Conservation (phyloP, 306 rosid genomes). For the Hylodesmum podocarpum region DNA sequence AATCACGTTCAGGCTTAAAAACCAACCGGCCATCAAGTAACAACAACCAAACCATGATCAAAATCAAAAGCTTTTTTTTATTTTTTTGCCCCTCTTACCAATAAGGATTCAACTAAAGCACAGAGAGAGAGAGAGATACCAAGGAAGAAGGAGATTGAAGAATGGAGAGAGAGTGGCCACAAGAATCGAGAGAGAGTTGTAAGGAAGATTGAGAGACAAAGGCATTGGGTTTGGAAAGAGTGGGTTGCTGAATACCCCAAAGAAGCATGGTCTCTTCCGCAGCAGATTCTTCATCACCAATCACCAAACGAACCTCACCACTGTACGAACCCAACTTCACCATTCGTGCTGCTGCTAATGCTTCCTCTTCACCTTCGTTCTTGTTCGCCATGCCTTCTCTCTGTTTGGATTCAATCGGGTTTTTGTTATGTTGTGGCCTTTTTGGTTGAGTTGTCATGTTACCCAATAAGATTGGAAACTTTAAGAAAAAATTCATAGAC, state of each 20-base stretch:
- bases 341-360: slow-evolving; percentile 21
- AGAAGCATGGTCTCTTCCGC: slow-evolving; percentile 85
- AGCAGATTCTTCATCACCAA: slow-evolving; percentile 52
- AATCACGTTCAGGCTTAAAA: neutral
- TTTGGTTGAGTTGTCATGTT: neutral
- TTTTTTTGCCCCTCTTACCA: no score
- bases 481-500: no score
- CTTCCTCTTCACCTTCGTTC: slow-evolving; percentile 29
- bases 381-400: slow-evolving; percentile 17
- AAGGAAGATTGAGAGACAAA: slow-evolving; percentile 77
- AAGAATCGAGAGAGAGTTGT: slow-evolving; percentile 60
- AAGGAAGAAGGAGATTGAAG: slow-evolving; percentile 87
- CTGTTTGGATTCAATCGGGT: neutral
- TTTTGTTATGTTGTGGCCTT: neutral
- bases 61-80: slow-evolving; percentile 24
- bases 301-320: slow-evolving; percentile 44
- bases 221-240: slow-evolving; percentile 69
- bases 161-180: slow-evolving; percentile 83
- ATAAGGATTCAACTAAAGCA: neutral
- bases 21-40: slow-evolving; percentile 1
- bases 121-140: slow-evolving; percentile 33
- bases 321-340: slow-evolving; percentile 55
- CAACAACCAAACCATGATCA: neutral
- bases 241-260: slow-evolving; percentile 83
- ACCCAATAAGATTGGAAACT: neutral